Percentiles rank a stretch among this genome's conserved stretches.
Conservation (phyloP, 257 asterid species). For the Fraxinus americana region DNA sequence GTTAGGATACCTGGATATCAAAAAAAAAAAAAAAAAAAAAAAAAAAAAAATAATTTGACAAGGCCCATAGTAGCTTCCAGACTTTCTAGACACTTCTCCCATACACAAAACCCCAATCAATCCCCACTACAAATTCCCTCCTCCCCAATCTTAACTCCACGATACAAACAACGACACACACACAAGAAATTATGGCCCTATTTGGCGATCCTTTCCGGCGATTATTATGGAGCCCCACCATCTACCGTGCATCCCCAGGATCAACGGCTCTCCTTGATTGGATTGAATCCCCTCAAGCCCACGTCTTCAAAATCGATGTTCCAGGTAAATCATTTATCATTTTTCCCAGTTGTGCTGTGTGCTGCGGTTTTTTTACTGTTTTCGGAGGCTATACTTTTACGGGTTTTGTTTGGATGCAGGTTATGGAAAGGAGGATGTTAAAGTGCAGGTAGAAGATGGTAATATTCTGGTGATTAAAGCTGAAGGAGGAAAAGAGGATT, state of each 20-base stretch:
- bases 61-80: constrained; percentile 49
- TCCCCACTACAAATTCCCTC: neutral
- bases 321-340: constrained; percentile 47
- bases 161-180: neutral
- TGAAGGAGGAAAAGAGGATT: constrained; percentile 50
- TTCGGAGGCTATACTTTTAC: neutral
- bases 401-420: constrained; percentile 41
- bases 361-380: too few species aligned
- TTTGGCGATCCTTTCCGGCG: constrained; percentile 71
- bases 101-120: neutral
- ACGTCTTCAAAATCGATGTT: constrained; percentile 71
- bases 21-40: too few species aligned
- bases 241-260: constrained; percentile 47
- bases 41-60: too few species aligned
- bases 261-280: constrained; percentile 76
- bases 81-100: constrained; percentile 11
- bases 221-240: constrained; percentile 52
- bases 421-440: constrained; percentile 63
- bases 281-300: constrained; percentile 67
- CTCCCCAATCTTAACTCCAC: neutral
- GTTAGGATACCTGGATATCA: too few species aligned
- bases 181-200: constrained; percentile 45
- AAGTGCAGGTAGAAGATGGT: constrained; percentile 76
- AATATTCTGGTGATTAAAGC: constrained; percentile 58
- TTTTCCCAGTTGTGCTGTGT: neutral